Evolutionary conservation across 257 asterid genomes (phyloP), one percentile per base, ranked within the genome.

Genomic region (Fraxinus americana): DNA sequence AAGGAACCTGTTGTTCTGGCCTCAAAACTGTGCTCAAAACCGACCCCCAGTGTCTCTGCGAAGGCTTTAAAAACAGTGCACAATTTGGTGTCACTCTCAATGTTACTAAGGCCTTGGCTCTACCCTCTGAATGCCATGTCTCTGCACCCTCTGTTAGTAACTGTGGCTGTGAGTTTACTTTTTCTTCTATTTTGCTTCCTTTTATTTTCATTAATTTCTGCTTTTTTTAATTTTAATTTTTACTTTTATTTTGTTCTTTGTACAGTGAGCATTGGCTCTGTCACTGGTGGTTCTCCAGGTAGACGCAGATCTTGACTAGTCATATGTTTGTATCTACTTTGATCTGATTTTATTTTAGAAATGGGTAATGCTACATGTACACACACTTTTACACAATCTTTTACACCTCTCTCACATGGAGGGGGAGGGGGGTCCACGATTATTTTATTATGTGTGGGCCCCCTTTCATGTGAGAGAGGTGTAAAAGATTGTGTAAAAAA

Each of bases 91-190:
- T 92, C 43, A 83, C 90, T 10, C 88, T 94, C 8, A 90, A 94
- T 77, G 85, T 94, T 65, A 85, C 94, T 75, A 92, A 92, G 57
- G 99, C 98, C 17, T 23, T 90, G 76, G 41, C 89, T 52, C 94
- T 94, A 11, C 99, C 98, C 38, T 75, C 94, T 66, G 96, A 96
- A 71, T 94, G 98, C 85, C 93, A 87, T 69, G 90, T 91, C 63
- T 83, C 96, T 32, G 90, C 95, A 81, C 96, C 96, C 70, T 82
- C 96, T 2, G 84, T 91, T 67, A 80, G 85, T 83, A 89, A 80
- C 84, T 94, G 98, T 67, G 95, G 88, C 73, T 25, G 98, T 94
- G 70, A 89, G 94, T 82, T 39, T 77, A 74, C 8, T 11, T 7
- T 63, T 30, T 34, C 16, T 23, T 52, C 23, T 17, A 52, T 59